Conservation (phyloP, 2,329 filamentous ascomycete species). For the Torrubiella hemipterigena region DNA sequence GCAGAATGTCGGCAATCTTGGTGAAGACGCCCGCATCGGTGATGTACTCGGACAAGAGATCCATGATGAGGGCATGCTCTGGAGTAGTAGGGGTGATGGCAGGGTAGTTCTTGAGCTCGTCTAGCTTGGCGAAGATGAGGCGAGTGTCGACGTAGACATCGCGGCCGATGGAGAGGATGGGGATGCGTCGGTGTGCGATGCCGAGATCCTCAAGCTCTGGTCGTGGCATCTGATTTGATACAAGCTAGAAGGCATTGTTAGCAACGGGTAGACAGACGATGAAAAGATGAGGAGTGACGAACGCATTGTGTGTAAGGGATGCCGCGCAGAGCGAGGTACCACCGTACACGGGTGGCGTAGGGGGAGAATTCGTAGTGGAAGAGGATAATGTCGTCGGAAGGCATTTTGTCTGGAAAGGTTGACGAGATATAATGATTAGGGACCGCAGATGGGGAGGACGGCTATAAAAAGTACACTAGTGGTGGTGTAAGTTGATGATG, state of each 20-base stretch:
- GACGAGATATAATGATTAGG: too few species aligned
- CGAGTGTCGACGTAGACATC: constrained; percentile 61
- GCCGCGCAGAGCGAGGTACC: constrained; percentile 55
- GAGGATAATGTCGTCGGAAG: constrained; percentile 39
- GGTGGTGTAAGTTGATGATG: too few species aligned
- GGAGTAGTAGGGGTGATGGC: constrained; percentile 21
- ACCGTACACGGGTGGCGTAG: constrained; percentile 49
- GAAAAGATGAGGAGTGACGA: constrained; percentile 16
- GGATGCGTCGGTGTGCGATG: constrained; percentile 57
- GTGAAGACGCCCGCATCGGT: constrained; percentile 47
- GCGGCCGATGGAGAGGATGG: constrained; percentile 51
- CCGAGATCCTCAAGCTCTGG: constrained; percentile 51
- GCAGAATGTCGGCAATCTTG: constrained; percentile 42
- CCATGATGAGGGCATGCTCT: constrained; percentile 34
- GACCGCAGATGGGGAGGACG: too few species aligned
- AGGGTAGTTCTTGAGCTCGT: constrained; percentile 35
- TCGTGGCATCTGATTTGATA: constrained; percentile 55
- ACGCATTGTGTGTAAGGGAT: constrained; percentile 59
- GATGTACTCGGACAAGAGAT: constrained; percentile 42
- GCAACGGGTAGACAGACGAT: background rate
- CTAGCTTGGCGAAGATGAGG: constrained; percentile 54
- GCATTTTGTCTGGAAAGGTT: too few species aligned
- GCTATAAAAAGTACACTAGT: too few species aligned
- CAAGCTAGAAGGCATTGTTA: constrained; percentile 32
- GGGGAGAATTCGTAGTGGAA: constrained; percentile 58